Base-by-base conservation (phyloP, 768 basidiomycete genomes). In the Cystobasidium tubakii region DNA sequence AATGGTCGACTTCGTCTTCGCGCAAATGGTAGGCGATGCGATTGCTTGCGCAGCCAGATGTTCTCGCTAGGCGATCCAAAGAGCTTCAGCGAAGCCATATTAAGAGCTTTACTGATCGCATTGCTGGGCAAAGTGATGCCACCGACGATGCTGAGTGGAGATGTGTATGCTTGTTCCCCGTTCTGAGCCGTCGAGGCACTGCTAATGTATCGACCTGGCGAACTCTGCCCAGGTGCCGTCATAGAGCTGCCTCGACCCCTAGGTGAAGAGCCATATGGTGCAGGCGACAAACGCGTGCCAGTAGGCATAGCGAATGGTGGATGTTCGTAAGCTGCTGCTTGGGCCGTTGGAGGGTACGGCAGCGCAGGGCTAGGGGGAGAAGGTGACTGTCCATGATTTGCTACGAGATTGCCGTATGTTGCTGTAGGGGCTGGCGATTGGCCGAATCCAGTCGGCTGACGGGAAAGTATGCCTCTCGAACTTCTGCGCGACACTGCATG, bases 41-140 rank as follows among this genome's bases (percentile, higher is more conserved):
- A 25, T 53, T 54, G 62, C 71, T 63, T 31, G 0, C 77, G 75
- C 27, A 80, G 75, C 63, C 80, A 75, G 55, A 76, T 79, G 3
- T 78, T 79, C 73, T 79, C 79, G 15, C 75, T 74, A 6, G 78
- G 77, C 25, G 75, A 80, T 19, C 82, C 82, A 60, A 83, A 82
- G 54, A 82, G 75, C 54, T 81, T 80, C 64, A 83, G 80, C 21
- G 80, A 80, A 0, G 82, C 82, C 67, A 79, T 79, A 31, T 82
- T 82, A 65, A 83, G 76, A 0, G 81, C 83, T 29, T 81, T 78
- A 23, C 82, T 82, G 29, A 83, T 80, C 0, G 82, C 82, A 12
- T 78, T 42, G 78, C 79, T 64, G n/a, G 46, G 46, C 79, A 81
- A 53, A 6, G 77, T 75, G 0, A 77, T 74, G 34, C 74, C 77